Evolutionary conservation across 768 basidiomycete species (phyloP), one percentile per base, ranked within the genome.

Genomic region (Mycena sanguinolenta): DNA sequence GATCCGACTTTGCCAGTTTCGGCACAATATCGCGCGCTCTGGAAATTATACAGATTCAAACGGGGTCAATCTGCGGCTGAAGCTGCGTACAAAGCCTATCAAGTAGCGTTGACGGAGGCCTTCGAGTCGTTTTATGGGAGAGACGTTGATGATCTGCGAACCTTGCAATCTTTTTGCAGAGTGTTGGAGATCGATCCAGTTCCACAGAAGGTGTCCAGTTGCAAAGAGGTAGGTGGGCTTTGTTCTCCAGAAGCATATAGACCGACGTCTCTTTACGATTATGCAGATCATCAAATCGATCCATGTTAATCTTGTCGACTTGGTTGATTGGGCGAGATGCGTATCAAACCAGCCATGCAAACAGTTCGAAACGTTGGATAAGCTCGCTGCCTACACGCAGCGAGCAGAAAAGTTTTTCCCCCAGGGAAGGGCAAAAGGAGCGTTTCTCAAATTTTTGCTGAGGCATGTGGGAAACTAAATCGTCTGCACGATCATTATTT

Each of bases 41-140:
- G 76, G 55, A n/a, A 57, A 0, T 3, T 49, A 7, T 66, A 74
- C 7, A 28, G 58, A 0, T 80, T 34, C 19, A 16, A 1, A 2
- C n/a, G 49, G 5, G 2, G 14, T 6, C 46, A 52, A 17, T 12
- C 64, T 3, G 67, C 38, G 4, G 39, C 2, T 3, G 21, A 50
- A 4, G 42, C 55, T 0, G 79, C 79, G 3, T 69, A 72, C 23
- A 16, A 76, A 0, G 57, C 9, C 0, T 82, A 81, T 67, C 66
- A 78, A 27, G 66, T 75, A 44, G 84, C 79, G 0, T 46, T 84
- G 23, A 79, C 78, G 0, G 7, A 65, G 42, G 75, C 80, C 23
- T 85, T 84, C 76, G 83, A 81, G 52, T 21, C 16, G 1, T 77
- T 59, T 1, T 85, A 79, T 55, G 83, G 83, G 2, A 80, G 72